A percentile compares a stretch with the other conserved stretches of the same genome.
Evolutionary conservation across 78 protist species (phyloP).

Genomic region (Cavenderia fasciculata): DNA sequence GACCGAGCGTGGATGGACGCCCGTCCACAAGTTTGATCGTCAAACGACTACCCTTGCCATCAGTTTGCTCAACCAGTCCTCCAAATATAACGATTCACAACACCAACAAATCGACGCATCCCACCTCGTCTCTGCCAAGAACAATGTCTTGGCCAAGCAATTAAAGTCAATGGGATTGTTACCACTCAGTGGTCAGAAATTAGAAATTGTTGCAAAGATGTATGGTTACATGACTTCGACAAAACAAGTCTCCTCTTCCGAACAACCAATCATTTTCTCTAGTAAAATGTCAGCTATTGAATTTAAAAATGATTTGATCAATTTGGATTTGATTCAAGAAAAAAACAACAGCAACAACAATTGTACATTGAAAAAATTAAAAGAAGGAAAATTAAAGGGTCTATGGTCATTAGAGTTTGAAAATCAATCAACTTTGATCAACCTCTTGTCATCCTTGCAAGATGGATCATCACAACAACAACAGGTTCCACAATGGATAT

Average conservation of each 20-base stretch:
- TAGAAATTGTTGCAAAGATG: not conserved
- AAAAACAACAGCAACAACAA: too few relatives aligned
- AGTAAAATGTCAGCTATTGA: not conserved
- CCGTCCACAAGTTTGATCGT: not conserved
- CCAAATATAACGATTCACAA: not conserved
- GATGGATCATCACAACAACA: too few relatives aligned
- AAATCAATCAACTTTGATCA: too few relatives aligned
- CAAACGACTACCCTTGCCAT: not conserved
- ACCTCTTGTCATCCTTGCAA: too few relatives aligned
- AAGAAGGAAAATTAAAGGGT: too few relatives aligned
- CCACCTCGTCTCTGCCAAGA: not conserved
- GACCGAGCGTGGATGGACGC: slow-evolving; percentile 34
- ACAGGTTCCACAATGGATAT: not conserved
- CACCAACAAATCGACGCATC: not conserved
- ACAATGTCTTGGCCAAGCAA: not conserved
- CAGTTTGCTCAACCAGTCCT: not conserved
- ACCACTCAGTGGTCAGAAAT: too few relatives aligned
- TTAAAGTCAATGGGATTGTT: slow-evolving; percentile 2
- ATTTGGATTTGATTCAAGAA: not conserved
- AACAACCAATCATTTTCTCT: not conserved
- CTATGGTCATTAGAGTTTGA: too few relatives aligned
- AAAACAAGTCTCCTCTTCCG: too few relatives aligned
- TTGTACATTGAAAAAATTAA: too few relatives aligned
- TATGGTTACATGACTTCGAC: not conserved
- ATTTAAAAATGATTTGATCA: not conserved